Conservation (phyloP, 306 rosid species). For the Sophora flavescens region DNA sequence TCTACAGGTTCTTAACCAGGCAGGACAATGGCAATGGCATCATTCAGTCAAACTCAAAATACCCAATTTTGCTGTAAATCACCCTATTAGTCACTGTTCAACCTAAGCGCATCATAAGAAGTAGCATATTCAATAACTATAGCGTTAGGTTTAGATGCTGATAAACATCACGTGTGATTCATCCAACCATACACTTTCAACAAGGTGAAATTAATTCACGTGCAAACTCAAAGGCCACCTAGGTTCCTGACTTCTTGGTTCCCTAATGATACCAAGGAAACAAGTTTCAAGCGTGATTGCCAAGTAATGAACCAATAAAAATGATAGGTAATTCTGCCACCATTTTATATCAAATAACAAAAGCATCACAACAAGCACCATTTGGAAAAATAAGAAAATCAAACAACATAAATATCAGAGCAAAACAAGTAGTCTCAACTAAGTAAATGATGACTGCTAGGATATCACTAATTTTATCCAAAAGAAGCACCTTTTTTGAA, state of each 20-base stretch:
- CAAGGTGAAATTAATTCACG: not conserved
- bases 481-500: not conserved
- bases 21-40: not conserved
- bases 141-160: not conserved
- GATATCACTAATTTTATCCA: constrained; percentile 6
- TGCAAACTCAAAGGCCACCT: not conserved
- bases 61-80: not conserved
- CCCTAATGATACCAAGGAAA: constrained; percentile 1
- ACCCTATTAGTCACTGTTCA: not conserved
- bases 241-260: no score
- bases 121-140: not conserved
- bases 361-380: not conserved
- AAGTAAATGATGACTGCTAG: not conserved
- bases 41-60: not conserved
- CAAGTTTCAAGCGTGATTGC: not conserved
- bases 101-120: constrained; percentile 7
- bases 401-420: not conserved
- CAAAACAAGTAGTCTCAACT: constrained; percentile 1
- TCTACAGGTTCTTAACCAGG: not conserved
- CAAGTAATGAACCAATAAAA: not conserved
- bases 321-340: not conserved
- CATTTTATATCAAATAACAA: not conserved
- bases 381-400: not conserved
- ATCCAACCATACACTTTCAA: not conserved
- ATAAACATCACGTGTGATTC: not conserved